These are phyloP conservation scores for Yamadazyma spencermartinsiae DNA, from an alignment of 1,139 yeast species.

Conservation along the genomic window DNA sequence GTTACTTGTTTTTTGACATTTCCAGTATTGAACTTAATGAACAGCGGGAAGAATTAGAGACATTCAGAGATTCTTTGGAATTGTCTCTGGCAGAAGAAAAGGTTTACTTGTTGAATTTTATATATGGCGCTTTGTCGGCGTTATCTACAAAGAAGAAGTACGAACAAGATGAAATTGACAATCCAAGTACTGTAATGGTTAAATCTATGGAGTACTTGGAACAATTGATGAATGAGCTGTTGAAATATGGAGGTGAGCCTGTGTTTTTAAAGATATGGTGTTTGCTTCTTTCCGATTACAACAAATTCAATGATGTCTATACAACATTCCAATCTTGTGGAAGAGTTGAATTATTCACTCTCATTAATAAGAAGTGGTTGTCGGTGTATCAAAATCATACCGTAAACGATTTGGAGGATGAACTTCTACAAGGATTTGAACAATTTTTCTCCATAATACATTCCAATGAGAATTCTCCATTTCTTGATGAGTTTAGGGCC, in stretches of 20 bases:
- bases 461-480: constrained; percentile 7
- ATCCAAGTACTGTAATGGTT: constrained; percentile 19
- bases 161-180: constrained; percentile 20
- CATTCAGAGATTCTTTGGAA: constrained; percentile 25
- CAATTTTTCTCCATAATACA: constrained; percentile 12
- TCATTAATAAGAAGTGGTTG: constrained; percentile 25
- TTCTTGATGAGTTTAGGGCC: neutral
- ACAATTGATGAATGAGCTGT: constrained; percentile 22
- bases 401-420: constrained; percentile 11
- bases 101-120: constrained; percentile 23
- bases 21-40: constrained; percentile 29
- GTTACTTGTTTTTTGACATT: constrained; percentile 43
- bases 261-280: constrained; percentile 35
- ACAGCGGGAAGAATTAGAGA: constrained; percentile 15
- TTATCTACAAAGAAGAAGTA: constrained; percentile 19
- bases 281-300: constrained; percentile 21
- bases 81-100: constrained; percentile 20
- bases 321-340: constrained; percentile 17
- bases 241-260: constrained; percentile 18
- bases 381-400: constrained; percentile 21
- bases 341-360: constrained; percentile 23
- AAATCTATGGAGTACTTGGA: constrained; percentile 26
- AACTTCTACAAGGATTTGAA: constrained; percentile 17
- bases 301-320: constrained; percentile 19
- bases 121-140: constrained; percentile 27